These are phyloP conservation scores for Pelargonium exstipulatum DNA, from an alignment of 441 rosid genomes.

Conservation along the genomic window DNA sequence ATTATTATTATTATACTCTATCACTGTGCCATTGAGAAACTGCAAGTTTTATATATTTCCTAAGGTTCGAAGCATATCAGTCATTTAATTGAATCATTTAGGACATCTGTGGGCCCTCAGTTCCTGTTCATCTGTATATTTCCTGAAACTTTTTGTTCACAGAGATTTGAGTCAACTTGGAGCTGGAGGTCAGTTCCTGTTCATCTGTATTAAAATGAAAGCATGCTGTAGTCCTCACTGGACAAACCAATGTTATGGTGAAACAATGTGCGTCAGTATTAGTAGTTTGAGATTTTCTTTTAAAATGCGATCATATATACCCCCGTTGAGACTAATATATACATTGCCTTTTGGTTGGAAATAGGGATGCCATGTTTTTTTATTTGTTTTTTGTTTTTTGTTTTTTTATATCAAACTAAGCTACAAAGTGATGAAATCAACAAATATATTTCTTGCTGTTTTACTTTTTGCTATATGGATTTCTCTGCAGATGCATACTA, in stretches of 20 bases:
- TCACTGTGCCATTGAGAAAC: background rate
- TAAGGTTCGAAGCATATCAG: background rate
- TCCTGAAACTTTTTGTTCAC: background rate
- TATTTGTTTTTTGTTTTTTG: too few species aligned
- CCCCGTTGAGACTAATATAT: too few species aligned
- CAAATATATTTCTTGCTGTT: background rate
- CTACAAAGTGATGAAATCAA: too few species aligned
- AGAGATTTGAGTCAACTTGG: background rate
- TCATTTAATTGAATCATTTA: background rate
- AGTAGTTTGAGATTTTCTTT: background rate
- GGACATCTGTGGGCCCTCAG: background rate
- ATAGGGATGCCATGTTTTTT: background rate
- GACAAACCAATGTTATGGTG: too few species aligned
- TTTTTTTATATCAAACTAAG: too few species aligned
- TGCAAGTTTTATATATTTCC: background rate
- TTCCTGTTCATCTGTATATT: background rate
- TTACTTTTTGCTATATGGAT: background rate
- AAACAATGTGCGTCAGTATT: too few species aligned
- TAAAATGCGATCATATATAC: background rate
- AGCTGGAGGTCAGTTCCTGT: too few species aligned
- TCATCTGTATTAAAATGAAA: background rate
- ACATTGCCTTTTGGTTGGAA: background rate
- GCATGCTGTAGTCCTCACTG: background rate
- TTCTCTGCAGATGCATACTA: conserved; percentile 63
- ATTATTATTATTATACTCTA: background rate